Evolutionary conservation across 1,139 yeast genomes (phyloP).

Genomic region (Candida sp.): DNA sequence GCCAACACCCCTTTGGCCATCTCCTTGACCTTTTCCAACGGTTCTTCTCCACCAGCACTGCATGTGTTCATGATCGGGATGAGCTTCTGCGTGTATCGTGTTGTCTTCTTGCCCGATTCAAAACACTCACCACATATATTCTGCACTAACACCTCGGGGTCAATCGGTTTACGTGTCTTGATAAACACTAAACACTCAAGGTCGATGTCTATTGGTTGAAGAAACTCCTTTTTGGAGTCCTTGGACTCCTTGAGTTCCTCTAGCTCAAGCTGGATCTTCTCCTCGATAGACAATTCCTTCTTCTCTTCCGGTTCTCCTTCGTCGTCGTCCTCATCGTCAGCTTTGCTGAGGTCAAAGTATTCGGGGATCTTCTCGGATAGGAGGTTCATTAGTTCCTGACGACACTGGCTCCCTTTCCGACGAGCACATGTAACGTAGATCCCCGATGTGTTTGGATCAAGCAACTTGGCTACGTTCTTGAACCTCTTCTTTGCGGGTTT

Average conservation of each 20-base stretch:
- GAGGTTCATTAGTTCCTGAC: slow-evolving; percentile 69
- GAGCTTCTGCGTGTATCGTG: slow-evolving; percentile 76
- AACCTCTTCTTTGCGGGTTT: slow-evolving; percentile 37
- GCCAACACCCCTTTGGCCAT: slow-evolving; percentile 61
- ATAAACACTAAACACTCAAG: slow-evolving; percentile 89
- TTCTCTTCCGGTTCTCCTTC: slow-evolving; percentile 30
- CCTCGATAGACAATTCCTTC: slow-evolving; percentile 67
- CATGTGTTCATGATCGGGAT: slow-evolving; percentile 83
- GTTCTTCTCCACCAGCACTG: slow-evolving; percentile 54
- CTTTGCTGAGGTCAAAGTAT: slow-evolving; percentile 45
- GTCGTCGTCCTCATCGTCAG: slow-evolving; percentile 25
- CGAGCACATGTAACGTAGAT: slow-evolving; percentile 86
- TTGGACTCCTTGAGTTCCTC: slow-evolving; percentile 53
- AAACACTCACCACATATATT: slow-evolving; percentile 64
- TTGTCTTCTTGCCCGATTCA: slow-evolving; percentile 55
- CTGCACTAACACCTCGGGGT: slow-evolving; percentile 73
- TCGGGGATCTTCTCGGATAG: slow-evolving; percentile 60
- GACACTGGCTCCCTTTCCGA: slow-evolving; percentile 76
- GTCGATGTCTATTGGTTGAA: slow-evolving; percentile 70
- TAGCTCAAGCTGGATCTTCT: slow-evolving; percentile 72
- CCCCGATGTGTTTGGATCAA: slow-evolving; percentile 86
- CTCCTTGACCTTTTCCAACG: slow-evolving; percentile 59
- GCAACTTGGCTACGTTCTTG: slow-evolving; percentile 47
- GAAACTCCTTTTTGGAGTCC: slow-evolving; percentile 47
- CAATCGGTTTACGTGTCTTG: slow-evolving; percentile 77